Evolutionary conservation across 1,284 basidiomycete species (phyloP), one percentile per base, ranked within the genome.

Genomic region (Cutaneotrichosporon sp.): DNA sequence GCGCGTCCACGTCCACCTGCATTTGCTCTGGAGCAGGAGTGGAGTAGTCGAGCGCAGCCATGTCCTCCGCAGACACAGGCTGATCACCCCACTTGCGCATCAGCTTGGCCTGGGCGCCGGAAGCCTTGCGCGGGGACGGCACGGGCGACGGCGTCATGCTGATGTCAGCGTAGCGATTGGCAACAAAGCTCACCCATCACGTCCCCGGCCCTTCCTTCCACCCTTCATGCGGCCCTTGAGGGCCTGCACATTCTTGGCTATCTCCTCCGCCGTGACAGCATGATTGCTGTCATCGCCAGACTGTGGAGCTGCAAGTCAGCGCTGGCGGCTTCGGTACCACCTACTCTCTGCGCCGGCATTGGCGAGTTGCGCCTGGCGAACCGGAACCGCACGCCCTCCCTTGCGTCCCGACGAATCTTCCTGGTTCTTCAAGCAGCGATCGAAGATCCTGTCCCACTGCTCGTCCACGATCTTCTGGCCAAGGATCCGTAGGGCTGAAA

Each of bases 81-180:
- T 84, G 81, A 42, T 91, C 84, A 17, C 86, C 90, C 94, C 94
- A 98, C 75, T 90, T 96, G 38, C 94, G 84, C 74, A 88, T 88
- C 19, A 80, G 71, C 75, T 97, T 97, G 5, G 82, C 60, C 80
- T 84, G 34, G 72, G 74, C 70, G 27, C 64, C 69, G 1, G 66
- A 66, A 8, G 72, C 63, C 54, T 72, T 71, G 27, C 65, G 63
- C 24, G 57, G 46, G 16, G 65, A 55, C 26, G 62, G 65, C 34
- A 62, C 54, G 46, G 63, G 66, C n/a, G 70, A 71, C 5, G 64
- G 64, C 9, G 60, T 58, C 27, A 54, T 46, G 24, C 74, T 81
- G 59, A 85, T 87, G 86, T 62, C 85, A 87, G 59, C 78, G 75
- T 49, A 79, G 3, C 16, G 6, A 17, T 17, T 5, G 5, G 10